A percentile compares a stretch with the other conserved stretches of the same genome.
phyloP scores from a whole-genome alignment of 2,329 filamentous ascomycete genomes.

The Aspergillus glaucus region DNA sequence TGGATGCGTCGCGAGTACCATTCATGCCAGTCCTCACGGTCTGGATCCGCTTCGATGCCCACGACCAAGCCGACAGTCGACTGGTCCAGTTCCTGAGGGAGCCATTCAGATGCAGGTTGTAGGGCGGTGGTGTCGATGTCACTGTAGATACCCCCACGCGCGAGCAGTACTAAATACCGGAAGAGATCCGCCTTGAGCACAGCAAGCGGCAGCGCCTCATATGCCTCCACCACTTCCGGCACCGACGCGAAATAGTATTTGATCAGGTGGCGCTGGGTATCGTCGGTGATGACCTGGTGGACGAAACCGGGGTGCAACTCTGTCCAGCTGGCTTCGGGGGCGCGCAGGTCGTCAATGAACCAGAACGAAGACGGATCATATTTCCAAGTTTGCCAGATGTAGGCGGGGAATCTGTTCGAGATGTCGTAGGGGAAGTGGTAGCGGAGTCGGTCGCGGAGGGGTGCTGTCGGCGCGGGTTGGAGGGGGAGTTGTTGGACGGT shows the following conservation, averaged over 20 bases:
- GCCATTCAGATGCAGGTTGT: constrained; percentile 77
- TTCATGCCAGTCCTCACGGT: constrained; percentile 82
- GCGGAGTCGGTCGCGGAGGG: constrained; percentile 71
- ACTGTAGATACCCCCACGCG: constrained; percentile 75
- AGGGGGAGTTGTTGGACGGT: constrained; percentile 40
- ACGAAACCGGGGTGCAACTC: constrained; percentile 82
- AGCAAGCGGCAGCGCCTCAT: constrained; percentile 63
- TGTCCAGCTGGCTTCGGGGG: constrained; percentile 84
- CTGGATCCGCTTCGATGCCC: constrained; percentile 93
- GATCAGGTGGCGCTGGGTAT: constrained; percentile 73
- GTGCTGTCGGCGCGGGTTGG: constrained; percentile 64
- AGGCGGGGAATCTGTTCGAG: constrained; percentile 83
- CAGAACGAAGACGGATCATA: constrained; percentile 68
- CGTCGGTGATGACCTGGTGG: constrained; percentile 94
- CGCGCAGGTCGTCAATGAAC: constrained; percentile 69
- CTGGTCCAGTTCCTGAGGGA: constrained; percentile 70
- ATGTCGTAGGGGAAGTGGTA: constrained; percentile 94
- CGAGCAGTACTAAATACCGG: constrained; percentile 67
- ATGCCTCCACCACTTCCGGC: constrained; percentile 72
- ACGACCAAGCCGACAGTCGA: constrained; percentile 78
- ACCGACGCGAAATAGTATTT: constrained; percentile 78
- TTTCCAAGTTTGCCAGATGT: constrained; percentile 99
- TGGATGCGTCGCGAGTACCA: constrained; percentile 97
- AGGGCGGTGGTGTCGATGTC: constrained; percentile 89
- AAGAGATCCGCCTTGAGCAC: constrained; percentile 77